These are phyloP conservation scores for Wickerhamiella shivajii DNA, from an alignment of 805 yeast species.

Conservation along the genomic window DNA sequence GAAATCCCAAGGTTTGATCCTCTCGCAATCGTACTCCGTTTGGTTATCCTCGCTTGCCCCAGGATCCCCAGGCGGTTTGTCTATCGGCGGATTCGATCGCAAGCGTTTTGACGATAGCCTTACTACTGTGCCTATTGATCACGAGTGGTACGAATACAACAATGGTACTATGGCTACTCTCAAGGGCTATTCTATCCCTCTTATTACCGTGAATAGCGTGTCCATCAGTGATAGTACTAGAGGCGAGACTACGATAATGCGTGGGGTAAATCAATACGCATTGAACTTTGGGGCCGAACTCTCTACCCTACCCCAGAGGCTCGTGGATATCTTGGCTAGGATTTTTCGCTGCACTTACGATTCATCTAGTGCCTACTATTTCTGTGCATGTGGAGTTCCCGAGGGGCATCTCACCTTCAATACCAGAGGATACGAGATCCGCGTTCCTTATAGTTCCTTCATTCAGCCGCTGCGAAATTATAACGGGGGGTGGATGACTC, in stretches of 20 bases:
- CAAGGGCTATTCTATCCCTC: too few relatives aligned
- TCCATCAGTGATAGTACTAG: too few relatives aligned
- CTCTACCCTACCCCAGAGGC: constrained; percentile 6
- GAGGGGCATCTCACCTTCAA: constrained; percentile 9
- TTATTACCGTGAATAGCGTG: too few relatives aligned
- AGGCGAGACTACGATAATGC: too few relatives aligned
- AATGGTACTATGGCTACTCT: too few relatives aligned
- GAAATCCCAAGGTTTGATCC: constrained; percentile 29
- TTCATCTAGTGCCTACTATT: constrained; percentile 27
- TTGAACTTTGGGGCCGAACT: constrained; percentile 12
- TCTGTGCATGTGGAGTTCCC: constrained; percentile 9
- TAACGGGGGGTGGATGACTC: constrained; percentile 1
- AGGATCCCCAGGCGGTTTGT: constrained; percentile 25
- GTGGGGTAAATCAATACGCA: too few relatives aligned
- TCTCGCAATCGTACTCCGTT: constrained; percentile 30
- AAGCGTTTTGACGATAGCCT: constrained; percentile 27
- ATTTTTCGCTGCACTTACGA: too few relatives aligned
- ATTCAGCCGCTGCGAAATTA: constrained; percentile 1
- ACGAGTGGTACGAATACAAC: too few relatives aligned
- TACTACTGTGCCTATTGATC: too few relatives aligned
- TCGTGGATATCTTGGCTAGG: constrained; percentile 8
- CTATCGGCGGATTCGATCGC: constrained; percentile 31
- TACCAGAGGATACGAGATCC: constrained; percentile 12
- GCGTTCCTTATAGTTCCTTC: constrained; percentile 5
- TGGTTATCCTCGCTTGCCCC: too few relatives aligned